Percentiles rank a stretch among this genome's conserved stretches.
Evolutionary conservation across 331 rosid genomes (phyloP).

Genomic region (Cydonia oblonga): DNA sequence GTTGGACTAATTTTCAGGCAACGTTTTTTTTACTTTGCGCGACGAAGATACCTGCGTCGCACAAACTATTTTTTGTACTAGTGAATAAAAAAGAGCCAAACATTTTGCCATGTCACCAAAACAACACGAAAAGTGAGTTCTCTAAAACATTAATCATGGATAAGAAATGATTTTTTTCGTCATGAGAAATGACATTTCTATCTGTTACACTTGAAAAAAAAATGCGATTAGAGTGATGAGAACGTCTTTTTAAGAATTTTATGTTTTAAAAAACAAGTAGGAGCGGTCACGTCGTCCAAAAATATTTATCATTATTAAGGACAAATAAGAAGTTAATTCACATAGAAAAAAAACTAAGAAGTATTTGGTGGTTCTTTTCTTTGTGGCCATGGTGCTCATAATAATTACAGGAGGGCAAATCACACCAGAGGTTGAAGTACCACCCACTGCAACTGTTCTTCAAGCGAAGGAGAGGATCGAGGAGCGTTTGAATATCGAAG

Average conservation of each 20-base stretch:
- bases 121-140: too few relatives aligned
- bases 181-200: neutral
- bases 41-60: too few relatives aligned
- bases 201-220: neutral
- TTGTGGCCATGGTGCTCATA: neutral
- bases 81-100: too few relatives aligned
- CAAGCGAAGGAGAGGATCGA: constrained; percentile 16
- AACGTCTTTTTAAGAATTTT: neutral
- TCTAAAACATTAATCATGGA: neutral
- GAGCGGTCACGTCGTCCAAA: too few relatives aligned
- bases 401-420: constrained; percentile 20
- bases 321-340: too few relatives aligned
- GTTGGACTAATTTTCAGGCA: too few relatives aligned
- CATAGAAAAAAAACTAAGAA: neutral
- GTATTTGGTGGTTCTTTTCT: neutral
- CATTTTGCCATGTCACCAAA: too few relatives aligned
- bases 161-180: neutral
- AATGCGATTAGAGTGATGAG: neutral
- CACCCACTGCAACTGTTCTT: neutral
- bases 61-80: too few relatives aligned
- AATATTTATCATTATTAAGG: too few relatives aligned
- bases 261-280: neutral
- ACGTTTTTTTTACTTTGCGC: too few relatives aligned
- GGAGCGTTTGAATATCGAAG: neutral
- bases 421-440: constrained; percentile 8